Base-by-base conservation (phyloP, 805 yeast species). In the Teunomyces gatunensis region DNA sequence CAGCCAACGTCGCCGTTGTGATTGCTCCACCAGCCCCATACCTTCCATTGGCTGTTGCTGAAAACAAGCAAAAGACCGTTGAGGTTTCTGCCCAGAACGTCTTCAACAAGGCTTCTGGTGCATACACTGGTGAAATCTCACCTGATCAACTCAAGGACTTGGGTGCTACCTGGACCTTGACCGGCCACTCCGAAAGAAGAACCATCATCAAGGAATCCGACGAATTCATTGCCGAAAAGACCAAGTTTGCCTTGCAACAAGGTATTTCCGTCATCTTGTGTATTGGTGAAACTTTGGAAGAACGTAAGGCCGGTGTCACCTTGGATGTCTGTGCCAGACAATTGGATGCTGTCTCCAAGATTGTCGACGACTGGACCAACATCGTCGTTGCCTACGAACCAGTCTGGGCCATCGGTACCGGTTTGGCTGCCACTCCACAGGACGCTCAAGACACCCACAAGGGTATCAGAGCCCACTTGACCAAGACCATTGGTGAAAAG, bases 371-470 rank as follows among this genome's bases (percentile, higher is more conserved):
- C 84, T 92, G 98, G 98, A 63, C 86, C 55, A 80, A 87, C 72
- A 79, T 94, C 58, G 98, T 94, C 57, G 76, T 94, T 71, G 99
- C 99, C 65, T 94, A 94, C 78, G 99, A 94, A 79, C 99, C 99
- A 63, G 96, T 94, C 59, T 94, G 99, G 99, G 99, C 99, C 63
- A 94, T 94, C 63, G 99, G 99, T 72, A 91, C 98, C 61, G 99
- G 99, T 68, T 83, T 94, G 67, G 97, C 98, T 63, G 98, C 99
- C 53, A 94, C 99, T 61, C 90, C 99, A 59, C 88, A 87, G 59
- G 99, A 94, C 69, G 99, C 99, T 59, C 97, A 94, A 79, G 89
- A 85, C 58, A 89, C 94, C 65, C 99, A 94, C 79, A 80, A 81
- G 68, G 80, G 79, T 60, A 89, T 94, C 76, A 88, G 99, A 81